Evolutionary conservation across 2,329 filamentous ascomycete genomes (phyloP).

Genomic region (Claviceps digitariae): DNA sequence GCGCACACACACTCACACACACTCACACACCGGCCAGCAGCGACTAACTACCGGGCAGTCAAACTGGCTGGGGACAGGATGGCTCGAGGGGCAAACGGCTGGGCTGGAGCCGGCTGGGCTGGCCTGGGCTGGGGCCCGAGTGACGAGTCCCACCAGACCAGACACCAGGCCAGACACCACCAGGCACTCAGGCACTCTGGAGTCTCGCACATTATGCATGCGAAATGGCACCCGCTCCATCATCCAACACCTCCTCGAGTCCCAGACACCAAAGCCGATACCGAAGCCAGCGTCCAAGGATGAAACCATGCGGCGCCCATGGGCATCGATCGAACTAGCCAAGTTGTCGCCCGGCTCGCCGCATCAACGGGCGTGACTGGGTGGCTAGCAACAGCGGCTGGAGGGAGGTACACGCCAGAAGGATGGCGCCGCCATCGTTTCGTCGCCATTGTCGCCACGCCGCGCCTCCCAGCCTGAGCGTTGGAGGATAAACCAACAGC

Average conservation of each 20-base stretch:
- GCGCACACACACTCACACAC: too few relatives aligned
- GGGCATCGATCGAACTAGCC: neutral
- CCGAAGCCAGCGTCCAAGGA: neutral
- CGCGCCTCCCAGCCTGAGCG: neutral
- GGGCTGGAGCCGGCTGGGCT: neutral
- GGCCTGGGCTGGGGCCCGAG: neutral
- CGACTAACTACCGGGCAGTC: neutral
- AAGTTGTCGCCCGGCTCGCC: conserved; percentile 10
- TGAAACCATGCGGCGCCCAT: neutral
- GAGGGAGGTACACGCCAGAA: conserved; percentile 7
- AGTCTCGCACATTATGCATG: neutral
- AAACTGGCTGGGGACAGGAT: neutral
- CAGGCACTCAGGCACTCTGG: neutral
- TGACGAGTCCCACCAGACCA: neutral
- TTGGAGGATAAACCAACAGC: neutral
- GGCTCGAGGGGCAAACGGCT: neutral
- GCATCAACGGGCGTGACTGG: conserved; percentile 17
- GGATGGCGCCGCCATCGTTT: neutral
- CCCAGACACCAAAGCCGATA: too few relatives aligned
- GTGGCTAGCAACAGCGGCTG: conserved; percentile 22
- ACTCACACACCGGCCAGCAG: neutral
- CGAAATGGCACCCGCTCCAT: neutral
- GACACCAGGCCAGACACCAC: too few relatives aligned
- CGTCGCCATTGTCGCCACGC: conserved; percentile 3
- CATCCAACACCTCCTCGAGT: neutral